Evolutionary conservation across 176 grass and related monocot genomes (phyloP).

Genomic region (Cenchrus fungigraminus): DNA sequence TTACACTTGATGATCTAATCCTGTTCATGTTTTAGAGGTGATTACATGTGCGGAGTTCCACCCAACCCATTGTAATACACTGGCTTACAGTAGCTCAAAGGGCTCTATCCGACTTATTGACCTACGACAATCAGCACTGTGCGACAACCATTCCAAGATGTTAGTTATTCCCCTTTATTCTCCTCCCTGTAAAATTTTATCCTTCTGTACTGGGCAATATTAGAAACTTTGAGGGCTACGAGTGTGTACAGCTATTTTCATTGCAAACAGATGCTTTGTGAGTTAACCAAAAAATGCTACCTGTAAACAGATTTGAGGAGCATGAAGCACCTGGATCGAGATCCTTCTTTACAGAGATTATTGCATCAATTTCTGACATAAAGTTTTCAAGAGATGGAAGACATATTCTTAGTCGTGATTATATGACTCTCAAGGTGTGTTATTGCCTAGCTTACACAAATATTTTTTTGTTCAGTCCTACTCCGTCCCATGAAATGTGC

Average conservation of each 20-base stretch:
- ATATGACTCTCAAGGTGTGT: conserved; percentile 95
- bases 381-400: conserved; percentile 87
- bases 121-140: conserved; percentile 93
- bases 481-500: too few species aligned
- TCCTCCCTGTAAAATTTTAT: conserved; percentile 36
- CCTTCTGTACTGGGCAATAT: conserved; percentile 9
- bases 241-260: conserved; percentile 18
- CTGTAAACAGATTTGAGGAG: conserved; percentile 79
- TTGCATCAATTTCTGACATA: conserved; percentile 88
- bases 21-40: conserved; percentile 83
- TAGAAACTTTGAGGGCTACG: not conserved
- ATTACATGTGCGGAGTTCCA: conserved; percentile 99
- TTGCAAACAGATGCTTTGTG: conserved; percentile 33
- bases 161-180: conserved; percentile 53
- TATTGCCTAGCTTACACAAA: not conserved
- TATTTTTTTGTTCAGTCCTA: not conserved
- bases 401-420: conserved; percentile 93
- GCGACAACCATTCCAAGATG: conserved; percentile 97
- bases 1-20: conserved; percentile 31
- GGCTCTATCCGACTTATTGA: conserved; percentile 97
- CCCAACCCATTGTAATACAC: conserved; percentile 86
- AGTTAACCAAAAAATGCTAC: conserved; percentile 24
- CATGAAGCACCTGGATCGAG: conserved; percentile 81
- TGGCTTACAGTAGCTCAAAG: conserved; percentile 99
- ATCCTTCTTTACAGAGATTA: conserved; percentile 94